Conservation (phyloP, 176 grass and related monocot species). For the Hsuehochloa calcarea region DNA sequence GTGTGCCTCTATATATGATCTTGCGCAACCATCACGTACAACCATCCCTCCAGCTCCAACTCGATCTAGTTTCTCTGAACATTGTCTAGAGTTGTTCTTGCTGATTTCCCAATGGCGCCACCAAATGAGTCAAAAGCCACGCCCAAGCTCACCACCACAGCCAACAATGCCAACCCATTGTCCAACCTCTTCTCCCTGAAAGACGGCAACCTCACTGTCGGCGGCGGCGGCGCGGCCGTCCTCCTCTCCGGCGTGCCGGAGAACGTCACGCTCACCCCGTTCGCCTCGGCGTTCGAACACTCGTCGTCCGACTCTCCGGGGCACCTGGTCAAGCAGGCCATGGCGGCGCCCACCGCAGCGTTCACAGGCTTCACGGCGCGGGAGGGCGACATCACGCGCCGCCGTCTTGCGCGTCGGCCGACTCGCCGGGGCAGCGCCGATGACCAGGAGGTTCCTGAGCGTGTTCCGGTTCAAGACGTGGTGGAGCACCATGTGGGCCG, state of each 20-base stretch:
- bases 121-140: slow-evolving; percentile 1
- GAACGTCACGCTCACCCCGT: slow-evolving; percentile 43
- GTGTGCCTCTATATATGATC: too few species aligned
- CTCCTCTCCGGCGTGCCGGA: slow-evolving; percentile 49
- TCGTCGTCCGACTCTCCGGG: neutral
- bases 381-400: slow-evolving; percentile 32
- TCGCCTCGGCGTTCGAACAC: neutral
- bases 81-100: neutral
- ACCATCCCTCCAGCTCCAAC: too few species aligned
- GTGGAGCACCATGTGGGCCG: slow-evolving; percentile 70
- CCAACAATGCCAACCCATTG: neutral
- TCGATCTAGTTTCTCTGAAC: neutral
- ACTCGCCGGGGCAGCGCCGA: neutral
- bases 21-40: too few species aligned
- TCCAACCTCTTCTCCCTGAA: slow-evolving; percentile 37
- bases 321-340: neutral
- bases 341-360: neutral
- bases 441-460: slow-evolving; percentile 45
- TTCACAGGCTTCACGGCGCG: slow-evolving; percentile 56
- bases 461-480: slow-evolving; percentile 89
- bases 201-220: slow-evolving; percentile 40
- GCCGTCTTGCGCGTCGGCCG: slow-evolving; percentile 47
- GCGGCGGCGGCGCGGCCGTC: neutral
- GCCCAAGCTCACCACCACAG: neutral
- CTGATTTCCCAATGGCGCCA: neutral